Evolutionary conservation across 371 early-diverging fungal species (phyloP).

Genomic region (Mucor racemosus): DNA sequence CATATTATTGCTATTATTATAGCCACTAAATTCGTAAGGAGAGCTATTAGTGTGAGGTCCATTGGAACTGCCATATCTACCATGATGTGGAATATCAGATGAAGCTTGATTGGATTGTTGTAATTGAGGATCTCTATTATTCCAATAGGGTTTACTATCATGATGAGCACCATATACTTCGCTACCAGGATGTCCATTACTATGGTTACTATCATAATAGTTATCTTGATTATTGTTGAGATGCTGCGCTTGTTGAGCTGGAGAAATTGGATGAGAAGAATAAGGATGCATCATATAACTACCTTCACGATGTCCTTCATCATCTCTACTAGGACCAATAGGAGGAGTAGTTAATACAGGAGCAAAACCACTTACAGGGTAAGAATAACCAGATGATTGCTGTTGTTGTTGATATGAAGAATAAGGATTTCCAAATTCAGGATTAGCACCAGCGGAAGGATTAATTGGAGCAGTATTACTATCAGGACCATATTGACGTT

Average conservation of each 20-base stretch:
- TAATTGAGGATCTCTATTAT: not conserved
- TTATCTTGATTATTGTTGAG: slow-evolving; percentile 9
- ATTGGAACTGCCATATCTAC: slow-evolving; percentile 7
- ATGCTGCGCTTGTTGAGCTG: slow-evolving; percentile 1
- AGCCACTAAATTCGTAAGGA: slow-evolving; percentile 22
- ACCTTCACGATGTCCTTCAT: slow-evolving; percentile 14
- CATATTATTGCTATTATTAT: slow-evolving; percentile 5
- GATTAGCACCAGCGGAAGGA: not conserved
- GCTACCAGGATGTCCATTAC: not conserved
- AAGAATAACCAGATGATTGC: slow-evolving; percentile 18
- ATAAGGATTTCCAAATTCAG: slow-evolving; percentile 18
- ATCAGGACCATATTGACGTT: slow-evolving; percentile 1
- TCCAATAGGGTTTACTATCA: slow-evolving; percentile 13
- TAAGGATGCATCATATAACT: slow-evolving; percentile 29
- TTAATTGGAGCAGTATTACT: not conserved
- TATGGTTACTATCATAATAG: slow-evolving; percentile 12
- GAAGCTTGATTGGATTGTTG: not conserved
- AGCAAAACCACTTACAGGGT: slow-evolving; percentile 15
- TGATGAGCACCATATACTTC: not conserved
- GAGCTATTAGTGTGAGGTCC: not conserved
- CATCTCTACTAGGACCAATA: slow-evolving; percentile 12
- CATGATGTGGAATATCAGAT: not conserved
- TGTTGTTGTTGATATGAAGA: slow-evolving; percentile 16
- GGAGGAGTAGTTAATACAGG: slow-evolving; percentile 15
- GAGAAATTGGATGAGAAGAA: slow-evolving; percentile 2